These are phyloP conservation scores for Zelonia costaricensis DNA, from an alignment of 208 protist genomes.

Conservation along the genomic window DNA sequence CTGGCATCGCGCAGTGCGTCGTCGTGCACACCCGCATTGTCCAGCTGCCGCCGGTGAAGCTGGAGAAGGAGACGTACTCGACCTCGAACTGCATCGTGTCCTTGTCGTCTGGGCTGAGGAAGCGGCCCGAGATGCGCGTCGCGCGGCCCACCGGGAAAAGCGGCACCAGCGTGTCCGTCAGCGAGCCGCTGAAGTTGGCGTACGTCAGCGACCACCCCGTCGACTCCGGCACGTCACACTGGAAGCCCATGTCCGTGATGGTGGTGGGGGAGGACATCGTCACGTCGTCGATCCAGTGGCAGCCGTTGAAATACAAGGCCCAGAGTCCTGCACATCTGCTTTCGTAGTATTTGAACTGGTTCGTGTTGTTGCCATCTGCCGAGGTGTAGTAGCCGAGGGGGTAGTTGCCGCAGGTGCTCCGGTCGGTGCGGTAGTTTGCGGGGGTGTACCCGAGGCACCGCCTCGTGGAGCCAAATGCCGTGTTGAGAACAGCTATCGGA, in stretches of 20 bases:
- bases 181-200: slow-evolving; percentile 20
- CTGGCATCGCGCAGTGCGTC: slow-evolving; percentile 1
- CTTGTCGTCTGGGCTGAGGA: slow-evolving; percentile 1
- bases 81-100: slow-evolving; percentile 20
- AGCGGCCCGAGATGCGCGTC: slow-evolving; percentile 20
- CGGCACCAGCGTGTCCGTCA: slow-evolving; percentile 27
- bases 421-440: slow-evolving; percentile 21
- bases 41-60: slow-evolving; percentile 24
- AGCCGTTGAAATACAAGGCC: neutral
- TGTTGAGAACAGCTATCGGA: slow-evolving; percentile 11
- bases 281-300: slow-evolving; percentile 29
- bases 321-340: neutral
- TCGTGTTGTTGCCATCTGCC: slow-evolving; percentile 26
- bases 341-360: slow-evolving; percentile 33
- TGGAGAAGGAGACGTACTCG: slow-evolving; percentile 31
- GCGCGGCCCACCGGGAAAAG: slow-evolving; percentile 33
- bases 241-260: slow-evolving; percentile 27
- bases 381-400: slow-evolving; percentile 26
- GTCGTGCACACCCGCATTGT: slow-evolving; percentile 18
- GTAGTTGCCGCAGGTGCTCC: neutral
- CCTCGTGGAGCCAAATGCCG: slow-evolving; percentile 9
- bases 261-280: slow-evolving; percentile 25
- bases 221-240: slow-evolving; percentile 26
- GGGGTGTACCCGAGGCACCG: slow-evolving; percentile 21
- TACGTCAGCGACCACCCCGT: slow-evolving; percentile 25